Evolutionary conservation across 148 eudicot species (phyloP).

Genomic region (Arbutus unedo): DNA sequence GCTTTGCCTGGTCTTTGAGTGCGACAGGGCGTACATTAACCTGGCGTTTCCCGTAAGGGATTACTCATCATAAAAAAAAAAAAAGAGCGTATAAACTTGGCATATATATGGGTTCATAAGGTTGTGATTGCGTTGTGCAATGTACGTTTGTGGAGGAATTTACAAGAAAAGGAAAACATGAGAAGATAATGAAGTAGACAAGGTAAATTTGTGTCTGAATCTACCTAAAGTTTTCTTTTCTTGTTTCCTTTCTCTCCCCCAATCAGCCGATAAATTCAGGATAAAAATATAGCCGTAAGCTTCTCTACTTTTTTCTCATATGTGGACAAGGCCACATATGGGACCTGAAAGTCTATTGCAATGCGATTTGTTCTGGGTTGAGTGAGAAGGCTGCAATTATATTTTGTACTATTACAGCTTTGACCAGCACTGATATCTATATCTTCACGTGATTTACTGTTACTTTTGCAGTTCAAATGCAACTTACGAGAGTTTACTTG

Average conservation of each 20-base stretch:
- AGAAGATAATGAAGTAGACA: not conserved
- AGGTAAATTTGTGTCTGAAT: too few relatives aligned
- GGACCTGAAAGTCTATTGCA: not conserved
- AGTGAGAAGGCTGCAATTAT: not conserved
- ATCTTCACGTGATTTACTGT: not conserved
- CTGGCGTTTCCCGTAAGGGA: not conserved
- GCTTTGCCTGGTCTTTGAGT: not conserved
- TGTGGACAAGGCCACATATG: not conserved
- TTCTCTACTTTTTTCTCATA: not conserved
- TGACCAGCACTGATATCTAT: not conserved
- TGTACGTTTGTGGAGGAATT: not conserved
- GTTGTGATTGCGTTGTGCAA: not conserved
- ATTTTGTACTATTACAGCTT: not conserved
- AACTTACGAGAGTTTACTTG: constrained; percentile 68
- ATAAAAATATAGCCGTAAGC: not conserved
- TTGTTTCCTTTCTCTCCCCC: not conserved
- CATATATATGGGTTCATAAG: not conserved
- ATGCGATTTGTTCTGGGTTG: not conserved
- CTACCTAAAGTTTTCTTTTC: not conserved
- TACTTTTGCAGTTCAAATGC: constrained; percentile 53
- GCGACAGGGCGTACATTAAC: not conserved
- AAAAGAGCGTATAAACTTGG: not conserved
- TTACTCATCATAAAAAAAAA: not conserved
- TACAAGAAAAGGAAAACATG: not conserved
- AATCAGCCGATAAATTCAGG: not conserved